These are phyloP conservation scores for Fraxinus nigra DNA, from an alignment of 305 asterid species.

Conservation along the genomic window DNA sequence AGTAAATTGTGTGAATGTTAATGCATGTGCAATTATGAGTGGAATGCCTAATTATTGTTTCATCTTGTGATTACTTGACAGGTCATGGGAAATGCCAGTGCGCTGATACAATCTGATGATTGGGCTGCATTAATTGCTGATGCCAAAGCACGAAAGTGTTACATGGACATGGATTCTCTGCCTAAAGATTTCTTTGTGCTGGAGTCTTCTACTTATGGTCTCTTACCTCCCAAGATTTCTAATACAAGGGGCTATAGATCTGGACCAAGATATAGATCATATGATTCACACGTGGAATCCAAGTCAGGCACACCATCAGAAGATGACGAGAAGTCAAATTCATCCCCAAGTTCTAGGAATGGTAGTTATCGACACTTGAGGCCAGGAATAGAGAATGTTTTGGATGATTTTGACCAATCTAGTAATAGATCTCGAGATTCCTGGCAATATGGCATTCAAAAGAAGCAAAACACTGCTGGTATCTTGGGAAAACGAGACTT, in stretches of 20 bases:
- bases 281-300: constrained; percentile 69
- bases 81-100: constrained; percentile 97
- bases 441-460: constrained; percentile 70
- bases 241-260: constrained; percentile 62
- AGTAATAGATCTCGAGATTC: constrained; percentile 68
- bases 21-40: not conserved
- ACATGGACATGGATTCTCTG: constrained; percentile 85
- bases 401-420: constrained; percentile 67
- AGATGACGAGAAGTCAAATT: constrained; percentile 77
- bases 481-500: constrained; percentile 61
- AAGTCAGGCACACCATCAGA: constrained; percentile 92
- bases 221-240: constrained; percentile 51
- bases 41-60: constrained; percentile 5
- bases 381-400: constrained; percentile 53
- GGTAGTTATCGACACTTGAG: constrained; percentile 61
- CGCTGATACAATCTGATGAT: constrained; percentile 83
- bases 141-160: constrained; percentile 80
- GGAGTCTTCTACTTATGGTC: constrained; percentile 43
- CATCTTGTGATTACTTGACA: constrained; percentile 27
- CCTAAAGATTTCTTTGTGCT: constrained; percentile 76
- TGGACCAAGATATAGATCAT: constrained; percentile 69
- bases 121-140: constrained; percentile 89
- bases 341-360: constrained; percentile 45
- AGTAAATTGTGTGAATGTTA: not conserved
- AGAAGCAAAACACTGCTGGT: constrained; percentile 59